phyloP scores from a whole-genome alignment of 139 green algal genomes.

The Mesotaenium endlicherianum region DNA sequence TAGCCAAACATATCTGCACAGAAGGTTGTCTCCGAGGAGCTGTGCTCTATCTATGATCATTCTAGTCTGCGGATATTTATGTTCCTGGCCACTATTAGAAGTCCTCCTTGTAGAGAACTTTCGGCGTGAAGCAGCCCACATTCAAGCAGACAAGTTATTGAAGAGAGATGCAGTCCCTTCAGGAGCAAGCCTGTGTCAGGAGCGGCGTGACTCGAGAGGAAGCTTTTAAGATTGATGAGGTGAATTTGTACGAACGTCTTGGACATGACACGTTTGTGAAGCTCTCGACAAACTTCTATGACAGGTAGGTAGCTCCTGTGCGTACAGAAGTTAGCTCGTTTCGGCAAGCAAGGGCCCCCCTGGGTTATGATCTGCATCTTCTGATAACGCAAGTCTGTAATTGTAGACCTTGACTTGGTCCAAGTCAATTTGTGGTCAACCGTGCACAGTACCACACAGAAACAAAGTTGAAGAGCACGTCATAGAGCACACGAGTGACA shows the following conservation, averaged over 20 bases:
- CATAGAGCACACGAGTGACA: too few relatives aligned
- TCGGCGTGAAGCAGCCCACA: too few relatives aligned
- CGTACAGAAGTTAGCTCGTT: not conserved
- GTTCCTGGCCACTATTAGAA: too few relatives aligned
- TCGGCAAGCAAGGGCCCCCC: not conserved
- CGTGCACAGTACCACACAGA: not conserved
- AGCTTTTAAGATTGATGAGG: slow-evolving; percentile 23
- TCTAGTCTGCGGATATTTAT: too few relatives aligned
- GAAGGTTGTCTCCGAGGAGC: too few relatives aligned
- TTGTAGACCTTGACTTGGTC: not conserved
- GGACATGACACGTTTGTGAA: slow-evolving; percentile 16
- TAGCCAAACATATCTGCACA: too few relatives aligned
- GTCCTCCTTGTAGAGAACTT: too few relatives aligned
- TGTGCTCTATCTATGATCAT: too few relatives aligned
- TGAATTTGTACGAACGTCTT: slow-evolving; percentile 31
- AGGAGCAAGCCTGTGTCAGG: slow-evolving; percentile 25
- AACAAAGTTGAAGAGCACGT: not conserved
- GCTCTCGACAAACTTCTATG: slow-evolving; percentile 32
- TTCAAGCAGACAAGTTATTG: too few relatives aligned
- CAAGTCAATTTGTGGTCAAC: not conserved
- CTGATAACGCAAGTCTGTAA: not conserved
- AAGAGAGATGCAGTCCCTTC: slow-evolving; percentile 31
- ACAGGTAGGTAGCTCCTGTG: not conserved
- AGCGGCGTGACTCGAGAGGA: slow-evolving; percentile 28
- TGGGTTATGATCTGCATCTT: not conserved